Evolutionary conservation across 768 basidiomycete genomes (phyloP), one percentile per base, ranked within the genome.

Genomic region (Tremella fuciformis): DNA sequence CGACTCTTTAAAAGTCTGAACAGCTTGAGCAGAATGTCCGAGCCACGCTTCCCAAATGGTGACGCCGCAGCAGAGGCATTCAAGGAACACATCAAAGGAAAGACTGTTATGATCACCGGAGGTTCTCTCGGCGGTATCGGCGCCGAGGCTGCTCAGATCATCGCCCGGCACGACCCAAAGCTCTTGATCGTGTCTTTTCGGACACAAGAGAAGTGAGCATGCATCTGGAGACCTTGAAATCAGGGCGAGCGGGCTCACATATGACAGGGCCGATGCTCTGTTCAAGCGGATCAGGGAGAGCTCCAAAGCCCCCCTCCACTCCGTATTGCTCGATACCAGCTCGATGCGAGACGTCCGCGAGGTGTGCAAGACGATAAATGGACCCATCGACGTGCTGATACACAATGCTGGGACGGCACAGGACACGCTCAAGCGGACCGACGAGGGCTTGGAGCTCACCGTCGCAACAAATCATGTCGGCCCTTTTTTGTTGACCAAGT

Each of bases 401-500:
- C 60, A 61, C 44, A 61, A 53, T 48, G 55, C 55, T 1, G 60
- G 50, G 3, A 40, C 57, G 13, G 55, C 60, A 15, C 25, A n/a
- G 13, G 34, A n/a, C 44, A 55, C 60, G 11, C 8, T 51, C 25
- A 42, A 16, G n/a, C 49, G 49, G 2, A 56, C 55, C 1, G 50
- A 46, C 15, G 60, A 61, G 7, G 60, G 60, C 7, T 19, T 51
- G 2, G 39, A 49, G 26, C 18, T 44, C 1, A n/a, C 16, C 21
- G 18, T 57, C 13, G 55, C 55, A 13, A 57, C 54, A 3, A 61
- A 61, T 26, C 60, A 61, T 34, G 18, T 55, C n/a, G 60, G 60
- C 2, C 60, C 60, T 13, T 61, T 61, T 50, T 55, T 61, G 8
- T 39, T 61, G 25, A 61, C 60, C 50, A 61, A 57, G 60, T 61